Percentiles rank a stretch among this genome's conserved stretches.
Evolutionary conservation across 306 rosid genomes (phyloP).

Genomic region (Hippophae tibetana): DNA sequence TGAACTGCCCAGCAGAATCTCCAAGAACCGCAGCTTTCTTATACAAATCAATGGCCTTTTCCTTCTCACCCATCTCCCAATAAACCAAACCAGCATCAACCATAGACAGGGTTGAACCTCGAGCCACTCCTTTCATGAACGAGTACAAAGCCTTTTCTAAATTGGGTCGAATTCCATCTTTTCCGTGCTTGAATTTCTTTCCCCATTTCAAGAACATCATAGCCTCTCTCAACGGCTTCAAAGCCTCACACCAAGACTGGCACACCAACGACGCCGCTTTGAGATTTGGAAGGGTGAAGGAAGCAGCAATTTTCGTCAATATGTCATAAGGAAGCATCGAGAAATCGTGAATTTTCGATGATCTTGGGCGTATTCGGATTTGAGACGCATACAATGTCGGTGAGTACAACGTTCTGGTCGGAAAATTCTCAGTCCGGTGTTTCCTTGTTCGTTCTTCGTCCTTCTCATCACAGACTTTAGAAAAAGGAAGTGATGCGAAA

Average conservation of each 20-base stretch:
- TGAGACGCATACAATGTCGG: not conserved
- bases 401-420: no score
- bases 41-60: conserved; percentile 45
- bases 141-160: conserved; percentile 56
- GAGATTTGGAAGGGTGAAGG: conserved; percentile 49
- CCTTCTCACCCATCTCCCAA: conserved; percentile 62
- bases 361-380: conserved; percentile 6
- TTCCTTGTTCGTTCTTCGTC: no score
- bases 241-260: conserved; percentile 67
- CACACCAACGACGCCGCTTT: conserved; percentile 61
- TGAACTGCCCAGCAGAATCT: conserved; percentile 68
- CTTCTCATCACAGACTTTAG: no score
- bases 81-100: conserved; percentile 80
- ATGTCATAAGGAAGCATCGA: conserved; percentile 65
- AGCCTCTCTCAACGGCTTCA: conserved; percentile 61
- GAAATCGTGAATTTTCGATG: conserved; percentile 25
- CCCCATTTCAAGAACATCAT: conserved; percentile 59
- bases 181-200: conserved; percentile 77
- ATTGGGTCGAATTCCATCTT: conserved; percentile 36
- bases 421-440: no score
- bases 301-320: conserved; percentile 39
- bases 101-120: conserved; percentile 71
- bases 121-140: conserved; percentile 58
- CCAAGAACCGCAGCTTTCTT: conserved; percentile 57
- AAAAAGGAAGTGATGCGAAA: no score